Conservation (phyloP, 139 green algal genomes). For the Chlamydomonas sp. region DNA sequence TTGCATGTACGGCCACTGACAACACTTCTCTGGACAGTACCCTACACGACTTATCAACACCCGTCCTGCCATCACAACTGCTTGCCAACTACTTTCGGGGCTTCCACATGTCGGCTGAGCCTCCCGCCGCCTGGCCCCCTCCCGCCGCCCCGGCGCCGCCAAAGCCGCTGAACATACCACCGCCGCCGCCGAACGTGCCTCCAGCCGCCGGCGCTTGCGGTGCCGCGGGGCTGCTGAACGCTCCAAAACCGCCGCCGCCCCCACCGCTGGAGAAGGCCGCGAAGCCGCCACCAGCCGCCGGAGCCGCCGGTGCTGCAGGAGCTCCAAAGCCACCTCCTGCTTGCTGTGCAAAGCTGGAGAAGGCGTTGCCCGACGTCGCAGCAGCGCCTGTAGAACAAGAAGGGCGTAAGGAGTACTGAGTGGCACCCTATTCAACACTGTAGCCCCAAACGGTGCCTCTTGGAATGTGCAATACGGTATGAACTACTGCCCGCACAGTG, state of each 20-base stretch:
- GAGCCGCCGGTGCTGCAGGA: not conserved
- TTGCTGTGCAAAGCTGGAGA: slow-evolving; percentile 20
- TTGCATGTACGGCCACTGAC: no score
- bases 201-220: no score
- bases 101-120: no score
- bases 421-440: not conserved
- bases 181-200: no score
- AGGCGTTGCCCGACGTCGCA: not conserved
- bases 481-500: not conserved
- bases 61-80: no score
- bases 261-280: slow-evolving; percentile 6
- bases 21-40: no score
- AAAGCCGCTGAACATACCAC: no score
- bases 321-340: not conserved
- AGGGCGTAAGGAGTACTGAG: not conserved
- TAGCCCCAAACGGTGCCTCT: no score
- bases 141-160: no score
- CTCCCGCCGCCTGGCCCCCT: no score
- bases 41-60: no score
- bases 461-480: not conserved
- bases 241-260: not conserved
- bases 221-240: not conserved
- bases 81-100: no score
- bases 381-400: not conserved
- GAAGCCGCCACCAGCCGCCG: slow-evolving; percentile 25